Base-by-base conservation (phyloP, 2,329 filamentous ascomycete genomes). In the Blastomyces silverae region DNA sequence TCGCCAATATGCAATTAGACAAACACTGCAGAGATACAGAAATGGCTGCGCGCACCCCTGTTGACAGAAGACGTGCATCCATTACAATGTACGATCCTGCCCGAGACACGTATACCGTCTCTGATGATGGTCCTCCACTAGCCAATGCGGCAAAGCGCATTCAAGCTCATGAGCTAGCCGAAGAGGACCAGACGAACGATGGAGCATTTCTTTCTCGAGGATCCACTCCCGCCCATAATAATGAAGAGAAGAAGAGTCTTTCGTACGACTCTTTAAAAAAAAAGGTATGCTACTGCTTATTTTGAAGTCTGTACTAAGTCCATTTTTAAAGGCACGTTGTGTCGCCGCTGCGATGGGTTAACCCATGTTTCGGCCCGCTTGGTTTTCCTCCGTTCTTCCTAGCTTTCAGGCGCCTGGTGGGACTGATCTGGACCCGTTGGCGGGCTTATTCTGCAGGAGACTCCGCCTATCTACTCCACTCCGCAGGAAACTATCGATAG, bases 31-130 rank as follows among this genome's bases (percentile, higher is more conserved):
- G 15, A 50, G 39, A 34, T n/a, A 42, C 25, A 63, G 52, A 46
- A 37, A 64, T 48, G 61, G 61, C 48, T 55, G 46, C 44, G 7
- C 61, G 34, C 25, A 25, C 28, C 20, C 31, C 64, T n/a, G 48
- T 22, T 39, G 46, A 65, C 50, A 48, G 46, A 31, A 65, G 68
- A 52, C 67, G 66, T 53, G 63, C 65, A 55, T 70, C 67, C 5
- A 62, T 62, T 53, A 63, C 67, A 37, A 71, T 71, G 70, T 76
- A 76, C 64, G 73, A 76, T 66, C 73, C 74, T 62, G 73, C 74
- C 39, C 67, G 73, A 66, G 73, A 76, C 66, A 72, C 68, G 46
- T 76, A 73, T 68, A 72, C 69, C 48, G 67, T 68, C 42, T 66
- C 72, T 10, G 70, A 69, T 59, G 69, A 72, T 34, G 66, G 67